Conservation (phyloP, 306 rosid species). For the Malus asiatica region DNA sequence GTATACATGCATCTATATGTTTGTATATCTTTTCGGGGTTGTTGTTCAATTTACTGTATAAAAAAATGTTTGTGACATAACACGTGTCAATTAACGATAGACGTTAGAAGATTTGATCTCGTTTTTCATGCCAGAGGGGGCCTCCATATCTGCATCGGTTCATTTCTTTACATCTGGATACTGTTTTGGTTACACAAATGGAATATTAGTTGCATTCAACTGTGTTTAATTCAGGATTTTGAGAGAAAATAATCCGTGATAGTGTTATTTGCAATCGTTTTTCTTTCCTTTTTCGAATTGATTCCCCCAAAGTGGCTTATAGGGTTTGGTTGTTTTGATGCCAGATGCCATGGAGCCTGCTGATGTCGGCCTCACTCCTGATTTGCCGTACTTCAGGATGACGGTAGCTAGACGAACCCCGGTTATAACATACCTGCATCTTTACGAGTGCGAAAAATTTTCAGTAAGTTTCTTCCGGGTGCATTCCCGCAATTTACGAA, state of each 20-base stretch:
- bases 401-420: slow-evolving; percentile 25
- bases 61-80: background rate
- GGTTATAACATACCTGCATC: slow-evolving; percentile 66
- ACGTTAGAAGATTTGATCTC: too few relatives aligned
- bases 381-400: slow-evolving; percentile 49
- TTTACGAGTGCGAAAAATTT: slow-evolving; percentile 58
- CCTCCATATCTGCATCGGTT: background rate
- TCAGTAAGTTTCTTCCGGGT: slow-evolving; percentile 37
- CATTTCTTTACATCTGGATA: background rate
- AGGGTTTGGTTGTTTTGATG: slow-evolving; percentile 17
- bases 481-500: background rate
- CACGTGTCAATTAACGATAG: background rate
- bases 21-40: background rate
- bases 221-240: background rate
- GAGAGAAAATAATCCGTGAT: background rate
- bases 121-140: background rate
- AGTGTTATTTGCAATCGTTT: background rate
- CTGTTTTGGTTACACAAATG: background rate
- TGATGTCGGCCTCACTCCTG: slow-evolving; percentile 65
- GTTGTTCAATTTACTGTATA: background rate
- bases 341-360: slow-evolving; percentile 59
- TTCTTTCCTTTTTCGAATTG: background rate
- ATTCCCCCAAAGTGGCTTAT: slow-evolving; percentile 11
- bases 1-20: background rate
- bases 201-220: background rate